Base-by-base conservation (phyloP, 306 rosid genomes). In the Mimosa bimucronata region DNA sequence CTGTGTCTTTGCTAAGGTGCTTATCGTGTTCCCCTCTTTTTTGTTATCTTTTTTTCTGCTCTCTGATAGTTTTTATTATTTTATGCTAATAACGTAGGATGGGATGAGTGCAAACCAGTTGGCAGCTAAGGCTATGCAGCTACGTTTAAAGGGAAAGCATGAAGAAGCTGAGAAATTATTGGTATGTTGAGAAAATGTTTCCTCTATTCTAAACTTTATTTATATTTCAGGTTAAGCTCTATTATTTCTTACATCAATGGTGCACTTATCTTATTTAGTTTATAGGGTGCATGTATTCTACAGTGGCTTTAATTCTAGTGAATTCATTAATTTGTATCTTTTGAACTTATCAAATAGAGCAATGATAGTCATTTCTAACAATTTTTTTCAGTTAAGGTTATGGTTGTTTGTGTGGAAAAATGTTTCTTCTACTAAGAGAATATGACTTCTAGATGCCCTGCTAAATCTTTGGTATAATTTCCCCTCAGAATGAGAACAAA, bases 51-150 rank as follows among this genome's bases (percentile, higher is more conserved):
- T n/a, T 19, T 41, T 41, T 23, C 53, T 42, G 18, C 13, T 41
- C 7, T 13, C 38, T 44, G n/a, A 25, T 44, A 42, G 8, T n/a
- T 14, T 70, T 70, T 70, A 31, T 68, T 68, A 0, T 66, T n/a
- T 38, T 40, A 23, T 70, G 38, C 14, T 53, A 19, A 7, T 23
- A 42, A 42, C 41, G 19, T 10, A 14, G 83, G 87, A 83, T 79
- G 89, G 71, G 76, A 76, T 89, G 80, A 94, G 91, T 79, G 98
- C 91, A 34, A 94, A 94, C 80, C 97, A 94, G 86, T 83, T 92
- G 85, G 98, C 98, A 74, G 97, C 98, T n/a, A 92, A 92, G 91
- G 98, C 95, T 31, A 79, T 91, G 87, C 98, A 94, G 76, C 94
- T 94, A 83, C 92, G 94, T 76, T 72, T 92, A 86, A 94, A 92